These are phyloP conservation scores for Yamadazyma trypodendri DNA, from an alignment of 1,139 yeast species.

Conservation along the genomic window DNA sequence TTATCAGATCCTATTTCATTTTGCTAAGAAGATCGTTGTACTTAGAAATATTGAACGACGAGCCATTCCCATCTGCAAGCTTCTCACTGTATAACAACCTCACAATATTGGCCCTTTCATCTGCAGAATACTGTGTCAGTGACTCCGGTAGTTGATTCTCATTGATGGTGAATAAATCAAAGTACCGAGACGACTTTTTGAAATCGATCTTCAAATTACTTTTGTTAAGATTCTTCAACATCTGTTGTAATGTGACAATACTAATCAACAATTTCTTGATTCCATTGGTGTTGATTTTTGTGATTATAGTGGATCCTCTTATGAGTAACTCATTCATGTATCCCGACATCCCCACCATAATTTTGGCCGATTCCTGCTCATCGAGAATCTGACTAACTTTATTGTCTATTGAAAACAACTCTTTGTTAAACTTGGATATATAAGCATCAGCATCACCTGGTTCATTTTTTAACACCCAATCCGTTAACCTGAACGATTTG, in stretches of 20 bases:
- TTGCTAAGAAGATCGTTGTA: constrained; percentile 32
- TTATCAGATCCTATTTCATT: constrained; percentile 8
- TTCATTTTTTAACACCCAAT: constrained; percentile 48
- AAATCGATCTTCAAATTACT: constrained; percentile 63
- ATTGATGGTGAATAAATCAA: constrained; percentile 49
- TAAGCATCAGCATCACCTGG: constrained; percentile 66
- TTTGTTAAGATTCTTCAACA: constrained; percentile 60
- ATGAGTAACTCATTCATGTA: constrained; percentile 60
- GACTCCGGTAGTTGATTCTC: constrained; percentile 34
- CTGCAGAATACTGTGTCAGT: constrained; percentile 22
- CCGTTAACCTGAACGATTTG: constrained; percentile 38
- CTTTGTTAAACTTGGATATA: constrained; percentile 59
- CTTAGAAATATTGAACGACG: constrained; percentile 40
- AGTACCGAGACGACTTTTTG: constrained; percentile 55
- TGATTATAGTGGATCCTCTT: constrained; percentile 56
- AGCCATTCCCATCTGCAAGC: constrained; percentile 40
- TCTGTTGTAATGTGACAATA: constrained; percentile 72
- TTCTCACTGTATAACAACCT: constrained; percentile 46
- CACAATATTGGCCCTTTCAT: constrained; percentile 35
- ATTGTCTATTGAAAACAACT: constrained; percentile 52
- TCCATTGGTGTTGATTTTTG: constrained; percentile 62
- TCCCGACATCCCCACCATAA: constrained; percentile 54
- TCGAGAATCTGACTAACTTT: constrained; percentile 29
- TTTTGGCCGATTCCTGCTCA: constrained; percentile 28
- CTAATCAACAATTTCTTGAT: constrained; percentile 65